phyloP scores from a whole-genome alignment of 805 yeast genomes.

The Kluyveromyces aestuarii region DNA sequence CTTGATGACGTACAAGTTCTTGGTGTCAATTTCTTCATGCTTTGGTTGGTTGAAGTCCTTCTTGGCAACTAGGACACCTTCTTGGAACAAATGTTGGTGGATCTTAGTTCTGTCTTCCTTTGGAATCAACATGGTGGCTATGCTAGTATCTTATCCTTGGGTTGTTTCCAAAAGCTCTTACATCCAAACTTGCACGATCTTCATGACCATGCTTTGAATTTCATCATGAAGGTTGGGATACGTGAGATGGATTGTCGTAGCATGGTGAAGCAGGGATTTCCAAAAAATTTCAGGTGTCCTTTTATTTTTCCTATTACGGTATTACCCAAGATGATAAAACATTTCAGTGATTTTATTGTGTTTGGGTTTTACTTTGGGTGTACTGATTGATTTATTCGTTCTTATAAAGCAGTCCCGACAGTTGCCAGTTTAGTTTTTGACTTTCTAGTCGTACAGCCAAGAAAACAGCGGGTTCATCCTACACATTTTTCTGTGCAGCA shows the following conservation, averaged over 20 bases:
- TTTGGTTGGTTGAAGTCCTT: slow-evolving; percentile 96
- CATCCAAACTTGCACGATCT: neutral
- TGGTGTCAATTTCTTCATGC: slow-evolving; percentile 98
- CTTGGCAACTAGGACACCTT: slow-evolving; percentile 99
- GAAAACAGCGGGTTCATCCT: too few species aligned
- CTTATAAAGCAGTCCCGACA: too few species aligned
- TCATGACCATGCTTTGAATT: neutral
- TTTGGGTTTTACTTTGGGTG: neutral
- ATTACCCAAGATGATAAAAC: too few species aligned
- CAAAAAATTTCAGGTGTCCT: neutral
- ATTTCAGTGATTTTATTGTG: neutral
- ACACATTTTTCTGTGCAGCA: too few species aligned
- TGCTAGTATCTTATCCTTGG: slow-evolving; percentile 19
- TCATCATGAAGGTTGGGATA: neutral
- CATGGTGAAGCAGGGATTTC: neutral
- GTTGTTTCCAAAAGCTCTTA: neutral
- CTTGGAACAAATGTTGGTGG: slow-evolving; percentile 98
- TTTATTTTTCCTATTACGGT: neutral
- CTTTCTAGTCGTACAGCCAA: too few species aligned
- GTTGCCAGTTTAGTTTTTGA: too few species aligned
- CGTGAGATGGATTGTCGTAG: neutral
- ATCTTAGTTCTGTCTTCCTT: slow-evolving; percentile 99
- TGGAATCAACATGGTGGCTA: slow-evolving; percentile 88
- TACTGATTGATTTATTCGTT: neutral
- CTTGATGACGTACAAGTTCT: slow-evolving; percentile 95